Base-by-base conservation (phyloP, 2,329 filamentous ascomycete genomes). In the Aureobasidium pullulans region DNA sequence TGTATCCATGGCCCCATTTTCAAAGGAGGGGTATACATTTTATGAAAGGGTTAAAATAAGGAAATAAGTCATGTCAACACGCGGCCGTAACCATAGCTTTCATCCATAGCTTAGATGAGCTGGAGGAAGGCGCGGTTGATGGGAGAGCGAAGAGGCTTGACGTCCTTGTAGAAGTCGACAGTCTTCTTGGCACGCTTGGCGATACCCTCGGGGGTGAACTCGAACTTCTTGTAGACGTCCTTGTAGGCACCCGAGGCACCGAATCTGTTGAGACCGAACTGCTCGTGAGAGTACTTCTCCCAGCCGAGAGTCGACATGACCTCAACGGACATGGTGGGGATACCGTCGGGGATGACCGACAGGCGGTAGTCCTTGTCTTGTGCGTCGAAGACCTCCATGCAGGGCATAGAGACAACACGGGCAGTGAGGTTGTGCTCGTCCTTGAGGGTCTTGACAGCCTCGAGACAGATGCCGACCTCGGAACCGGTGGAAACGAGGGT, bases 181-280 rank as follows among this genome's bases (percentile, higher is more conserved):
- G 94, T 99, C 68, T 88, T 87, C 64, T 90, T 76, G 62, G 93
- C 94, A 70, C 94, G 91, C 88, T 97, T 96, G 79, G 89, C 82
- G 74, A 99, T 89, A 66, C 94, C 94, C 79, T 96, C 93, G 57
- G 94, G 89, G 52, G 93, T 99, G 82, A 99, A 97, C 78, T 97
- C 94, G 79, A 99, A 99, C 85, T 96, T 97, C 83, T 89, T 88
- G 84, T 99, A 99, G 63, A 99, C 91, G 71, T 97, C 87, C 87
- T 93, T 93, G 83, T 97, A 97, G 67, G 93, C 88, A 71, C 93
- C 94, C 60, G 90, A 96, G 67, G 93, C 93, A 85, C 94, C 94
- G 77, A 99, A 99, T 75, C 94, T 86, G 88, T 99, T 99, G 67
- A 99, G 86, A 75, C 94, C 94, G 72, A 99, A 99, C 81, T 99